A percentile compares a stretch with the other conserved stretches of the same genome.
These are phyloP conservation scores for Plenodomus lindquistii DNA, from an alignment of 2,329 filamentous ascomycete genomes.

Conservation along the genomic window DNA sequence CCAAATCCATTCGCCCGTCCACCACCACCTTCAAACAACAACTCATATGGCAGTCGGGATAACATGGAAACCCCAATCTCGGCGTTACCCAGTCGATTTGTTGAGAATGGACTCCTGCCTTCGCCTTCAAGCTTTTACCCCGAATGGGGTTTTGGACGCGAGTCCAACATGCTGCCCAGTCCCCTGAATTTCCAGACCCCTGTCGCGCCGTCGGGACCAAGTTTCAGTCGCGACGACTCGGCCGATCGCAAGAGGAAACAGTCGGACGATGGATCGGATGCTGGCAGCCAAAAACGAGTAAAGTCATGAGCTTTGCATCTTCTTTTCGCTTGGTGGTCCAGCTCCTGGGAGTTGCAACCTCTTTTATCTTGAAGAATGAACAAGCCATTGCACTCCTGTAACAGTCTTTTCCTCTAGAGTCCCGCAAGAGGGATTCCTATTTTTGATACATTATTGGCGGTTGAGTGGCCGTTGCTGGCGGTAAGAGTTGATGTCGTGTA, in stretches of 20 bases:
- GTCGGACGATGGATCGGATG: conserved; percentile 44
- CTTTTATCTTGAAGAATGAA: not conserved
- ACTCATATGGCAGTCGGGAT: conserved; percentile 42
- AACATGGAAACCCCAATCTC: conserved; percentile 82
- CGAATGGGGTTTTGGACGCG: conserved; percentile 80
- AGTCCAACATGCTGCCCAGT: conserved; percentile 87
- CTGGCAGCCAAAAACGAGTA: conserved; percentile 41
- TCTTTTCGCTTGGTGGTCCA: not conserved
- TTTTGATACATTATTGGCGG: conserved; percentile 3
- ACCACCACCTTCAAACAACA: conserved; percentile 67
- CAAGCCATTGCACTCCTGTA: not conserved
- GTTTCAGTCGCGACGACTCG: conserved; percentile 50
- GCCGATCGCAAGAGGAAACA: conserved; percentile 47
- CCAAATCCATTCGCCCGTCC: conserved; percentile 95
- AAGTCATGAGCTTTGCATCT: conserved; percentile 32
- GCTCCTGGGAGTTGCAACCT: not conserved
- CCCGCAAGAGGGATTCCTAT: no score
- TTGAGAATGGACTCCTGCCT: conserved; percentile 83
- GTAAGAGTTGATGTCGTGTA: not conserved
- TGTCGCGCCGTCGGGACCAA: conserved; percentile 48
- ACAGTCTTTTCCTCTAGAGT: conserved; percentile 5
- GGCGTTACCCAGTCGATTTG: conserved; percentile 86
- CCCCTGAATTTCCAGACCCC: conserved; percentile 93
- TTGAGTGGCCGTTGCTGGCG: not conserved
- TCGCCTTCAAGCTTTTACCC: conserved; percentile 92